Percentiles rank a stretch among this genome's conserved stretches.
Evolutionary conservation across 2,329 filamentous ascomycete species (phyloP).

Genomic region (Scortechinia acanthostroma): DNA sequence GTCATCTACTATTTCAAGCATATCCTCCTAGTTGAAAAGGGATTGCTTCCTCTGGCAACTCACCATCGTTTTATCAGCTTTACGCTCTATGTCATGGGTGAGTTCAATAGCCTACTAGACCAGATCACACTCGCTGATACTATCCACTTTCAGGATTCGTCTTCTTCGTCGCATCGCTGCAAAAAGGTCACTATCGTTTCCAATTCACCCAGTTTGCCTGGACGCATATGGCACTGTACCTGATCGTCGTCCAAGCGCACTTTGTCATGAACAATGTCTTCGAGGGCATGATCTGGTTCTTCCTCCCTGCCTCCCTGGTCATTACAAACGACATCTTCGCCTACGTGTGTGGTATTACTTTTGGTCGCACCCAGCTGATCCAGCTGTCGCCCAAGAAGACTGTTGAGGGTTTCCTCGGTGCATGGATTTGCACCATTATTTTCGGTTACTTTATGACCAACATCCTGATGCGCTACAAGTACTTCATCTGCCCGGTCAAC

Average conservation of each 20-base stretch:
- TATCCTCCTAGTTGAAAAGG: conserved; percentile 87
- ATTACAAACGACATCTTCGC: conserved; percentile 99
- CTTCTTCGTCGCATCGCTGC: conserved; percentile 90
- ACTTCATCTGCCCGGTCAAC: conserved; percentile 97
- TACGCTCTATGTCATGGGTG: conserved; percentile 93
- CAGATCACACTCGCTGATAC: not conserved
- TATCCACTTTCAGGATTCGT: conserved; percentile 66
- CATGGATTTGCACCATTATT: conserved; percentile 89
- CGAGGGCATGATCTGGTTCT: conserved; percentile 99
- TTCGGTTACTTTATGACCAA: conserved; percentile 79
- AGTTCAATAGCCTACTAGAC: conserved; percentile 17
- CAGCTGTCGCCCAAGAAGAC: conserved; percentile 99
- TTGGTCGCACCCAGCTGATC: conserved; percentile 92
- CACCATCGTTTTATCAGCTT: conserved; percentile 99
- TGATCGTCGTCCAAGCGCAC: conserved; percentile 95
- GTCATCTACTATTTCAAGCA: conserved; percentile 99
- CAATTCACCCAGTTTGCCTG: conserved; percentile 99
- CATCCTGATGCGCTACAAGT: conserved; percentile 81
- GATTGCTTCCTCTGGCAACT: conserved; percentile 85
- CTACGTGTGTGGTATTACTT: conserved; percentile 94
- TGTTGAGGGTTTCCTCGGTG: conserved; percentile 91
- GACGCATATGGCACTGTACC: conserved; percentile 97
- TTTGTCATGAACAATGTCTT: conserved; percentile 99
- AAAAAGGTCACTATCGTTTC: conserved; percentile 94
- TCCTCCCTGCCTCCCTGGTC: conserved; percentile 86